phyloP scores from a whole-genome alignment of 805 yeast species.

The Candida peoriensis region DNA sequence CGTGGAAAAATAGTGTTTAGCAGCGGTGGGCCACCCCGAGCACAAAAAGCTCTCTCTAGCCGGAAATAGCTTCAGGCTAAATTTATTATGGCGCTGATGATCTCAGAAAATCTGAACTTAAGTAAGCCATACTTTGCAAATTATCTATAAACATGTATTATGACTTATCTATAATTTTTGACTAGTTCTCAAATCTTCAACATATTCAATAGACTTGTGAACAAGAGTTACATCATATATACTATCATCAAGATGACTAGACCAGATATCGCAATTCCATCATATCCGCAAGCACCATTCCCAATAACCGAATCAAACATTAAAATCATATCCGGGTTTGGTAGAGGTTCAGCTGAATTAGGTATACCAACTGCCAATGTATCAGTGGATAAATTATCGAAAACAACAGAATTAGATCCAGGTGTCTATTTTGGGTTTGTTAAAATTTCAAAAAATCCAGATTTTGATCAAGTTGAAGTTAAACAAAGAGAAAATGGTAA shows the following conservation, averaged over 20 bases:
- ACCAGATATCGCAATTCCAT: conserved; percentile 31
- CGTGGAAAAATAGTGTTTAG: no score
- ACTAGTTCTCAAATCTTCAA: no score
- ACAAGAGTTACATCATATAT: no score
- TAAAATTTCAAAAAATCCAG: conserved; percentile 22
- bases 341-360: conserved; percentile 88
- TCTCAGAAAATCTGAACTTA: no score
- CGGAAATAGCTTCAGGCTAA: no score
- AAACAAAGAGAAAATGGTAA: conserved; percentile 27
- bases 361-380: conserved; percentile 97
- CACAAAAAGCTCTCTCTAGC: no score
- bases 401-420: conserved; percentile 41
- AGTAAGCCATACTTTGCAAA: no score
- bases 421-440: conserved; percentile 94
- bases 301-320: conserved; percentile 46
- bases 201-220: no score
- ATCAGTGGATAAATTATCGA: conserved; percentile 43
- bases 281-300: conserved; percentile 36
- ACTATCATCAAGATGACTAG: conserved; percentile 16
- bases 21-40: no score
- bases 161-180: no score
- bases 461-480: conserved; percentile 1
- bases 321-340: conserved; percentile 75
- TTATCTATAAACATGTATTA: no score
- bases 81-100: no score